These are phyloP conservation scores for Botrytis aclada DNA, from an alignment of 2,329 filamentous ascomycete genomes.

Conservation along the genomic window DNA sequence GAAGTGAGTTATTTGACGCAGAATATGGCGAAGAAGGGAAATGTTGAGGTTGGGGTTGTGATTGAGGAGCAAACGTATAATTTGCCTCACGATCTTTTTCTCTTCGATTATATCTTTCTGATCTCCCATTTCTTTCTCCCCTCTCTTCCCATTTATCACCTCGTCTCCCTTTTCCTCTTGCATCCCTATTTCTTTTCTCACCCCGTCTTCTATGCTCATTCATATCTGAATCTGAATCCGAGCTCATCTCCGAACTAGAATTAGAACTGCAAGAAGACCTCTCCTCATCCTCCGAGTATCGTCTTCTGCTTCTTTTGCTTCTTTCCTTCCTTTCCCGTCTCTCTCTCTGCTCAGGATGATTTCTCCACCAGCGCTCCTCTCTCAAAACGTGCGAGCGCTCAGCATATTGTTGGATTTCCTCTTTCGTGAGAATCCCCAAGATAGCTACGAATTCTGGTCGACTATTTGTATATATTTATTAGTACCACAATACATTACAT, in stretches of 20 bases:
- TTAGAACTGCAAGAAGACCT: neutral
- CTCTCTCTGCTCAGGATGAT: conserved; percentile 1
- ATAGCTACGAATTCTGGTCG: conserved; percentile 59
- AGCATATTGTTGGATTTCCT: conserved; percentile 52
- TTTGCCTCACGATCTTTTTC: conserved; percentile 4
- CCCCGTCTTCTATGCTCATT: neutral
- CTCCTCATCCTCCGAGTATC: neutral
- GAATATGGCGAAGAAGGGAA: neutral
- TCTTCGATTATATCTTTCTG: neutral
- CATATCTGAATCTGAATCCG: neutral
- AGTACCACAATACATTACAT: neutral
- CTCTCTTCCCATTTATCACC: neutral
- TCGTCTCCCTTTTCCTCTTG: neutral
- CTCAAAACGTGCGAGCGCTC: conserved; percentile 42
- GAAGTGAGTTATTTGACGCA: neutral
- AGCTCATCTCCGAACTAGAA: neutral
- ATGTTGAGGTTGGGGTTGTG: neutral
- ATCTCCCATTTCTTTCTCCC: neutral
- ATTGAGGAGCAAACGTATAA: neutral
- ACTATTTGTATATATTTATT: conserved; percentile 22
- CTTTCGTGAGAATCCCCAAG: conserved; percentile 51
- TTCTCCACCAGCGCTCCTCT: conserved; percentile 26
- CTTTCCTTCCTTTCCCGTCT: neutral
- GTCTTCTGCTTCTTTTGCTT: neutral
- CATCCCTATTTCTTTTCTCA: neutral